Evolutionary conservation across 768 basidiomycete genomes (phyloP).

Genomic region (Boletus vinaceobasis): DNA sequence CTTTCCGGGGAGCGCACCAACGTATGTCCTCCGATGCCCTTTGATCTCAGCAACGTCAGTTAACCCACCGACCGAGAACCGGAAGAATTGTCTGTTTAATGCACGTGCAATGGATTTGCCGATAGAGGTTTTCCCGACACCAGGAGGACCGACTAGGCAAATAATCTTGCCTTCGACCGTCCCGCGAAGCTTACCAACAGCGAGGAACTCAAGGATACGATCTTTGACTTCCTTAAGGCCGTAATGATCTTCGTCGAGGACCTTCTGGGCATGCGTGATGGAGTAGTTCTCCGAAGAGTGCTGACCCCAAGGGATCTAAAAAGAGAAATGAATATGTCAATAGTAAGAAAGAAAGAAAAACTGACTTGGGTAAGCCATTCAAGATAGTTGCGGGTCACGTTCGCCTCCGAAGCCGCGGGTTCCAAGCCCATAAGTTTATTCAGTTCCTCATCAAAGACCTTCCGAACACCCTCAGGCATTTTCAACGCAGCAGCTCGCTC

Average conservation of each 20-base stretch:
- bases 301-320: constrained; percentile 91
- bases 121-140: constrained; percentile 96
- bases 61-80: constrained; percentile 94
- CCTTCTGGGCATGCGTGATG: constrained; percentile 72
- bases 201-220: constrained; percentile 92
- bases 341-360: not conserved
- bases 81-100: constrained; percentile 88
- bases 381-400: constrained; percentile 91
- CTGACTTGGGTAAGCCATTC: constrained; percentile 85
- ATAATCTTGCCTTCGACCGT: constrained; percentile 98
- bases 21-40: constrained; percentile 96
- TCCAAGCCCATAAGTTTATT: constrained; percentile 87
- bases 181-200: constrained; percentile 91
- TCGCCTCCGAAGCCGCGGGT: constrained; percentile 88
- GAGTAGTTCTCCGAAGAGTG: constrained; percentile 93
- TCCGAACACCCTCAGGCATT: constrained; percentile 87
- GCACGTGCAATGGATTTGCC: constrained; percentile 94
- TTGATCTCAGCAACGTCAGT: constrained; percentile 99
- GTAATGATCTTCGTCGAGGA: constrained; percentile 94
- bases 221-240: constrained; percentile 90
- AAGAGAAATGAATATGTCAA: constrained; percentile 1
- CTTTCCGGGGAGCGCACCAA: constrained; percentile 91
- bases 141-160: constrained; percentile 93
- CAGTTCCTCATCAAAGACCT: constrained; percentile 96
- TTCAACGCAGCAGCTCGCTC: constrained; percentile 76